phyloP scores from a whole-genome alignment of 2,329 filamentous ascomycete genomes.

The Tolypocladium sp. region DNA sequence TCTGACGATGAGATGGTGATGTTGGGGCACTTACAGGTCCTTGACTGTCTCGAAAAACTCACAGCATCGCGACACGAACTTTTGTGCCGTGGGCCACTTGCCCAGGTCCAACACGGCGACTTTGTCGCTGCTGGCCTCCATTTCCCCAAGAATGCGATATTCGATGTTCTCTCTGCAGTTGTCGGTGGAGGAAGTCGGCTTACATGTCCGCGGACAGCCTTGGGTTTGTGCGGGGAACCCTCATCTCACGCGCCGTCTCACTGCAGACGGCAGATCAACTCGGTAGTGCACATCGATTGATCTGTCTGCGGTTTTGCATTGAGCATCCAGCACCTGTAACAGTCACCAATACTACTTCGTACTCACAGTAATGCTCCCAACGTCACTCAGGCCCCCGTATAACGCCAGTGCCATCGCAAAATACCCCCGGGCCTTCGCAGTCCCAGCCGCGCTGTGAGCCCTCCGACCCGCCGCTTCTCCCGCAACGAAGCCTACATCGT shows the following conservation, averaged over 20 bases:
- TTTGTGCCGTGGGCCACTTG: conserved; percentile 17
- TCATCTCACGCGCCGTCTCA: not conserved
- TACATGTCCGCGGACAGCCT: not conserved
- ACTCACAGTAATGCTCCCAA: not conserved
- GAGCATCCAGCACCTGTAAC: not conserved
- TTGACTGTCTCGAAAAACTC: conserved; percentile 21
- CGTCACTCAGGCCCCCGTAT: not conserved
- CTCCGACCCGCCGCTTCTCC: not conserved
- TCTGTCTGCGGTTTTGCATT: not conserved
- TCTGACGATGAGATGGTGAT: not conserved
- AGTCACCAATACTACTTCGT: too few relatives aligned
- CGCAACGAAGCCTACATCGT: conserved; percentile 21
- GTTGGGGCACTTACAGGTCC: conserved; percentile 18
- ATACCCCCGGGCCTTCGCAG: not conserved
- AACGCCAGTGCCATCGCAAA: not conserved
- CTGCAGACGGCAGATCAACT: not conserved
- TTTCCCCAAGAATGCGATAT: not conserved
- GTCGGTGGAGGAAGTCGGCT: not conserved
- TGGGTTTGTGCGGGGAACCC: not conserved
- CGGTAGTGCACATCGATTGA: not conserved
- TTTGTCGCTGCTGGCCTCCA: not conserved
- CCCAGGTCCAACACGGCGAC: conserved; percentile 3
- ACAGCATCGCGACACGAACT: conserved; percentile 16
- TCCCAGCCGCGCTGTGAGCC: not conserved
- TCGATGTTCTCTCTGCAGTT: not conserved